These are phyloP conservation scores for Fabrea salina DNA, from an alignment of 169 alveolate genomes.

Conservation along the genomic window DNA sequence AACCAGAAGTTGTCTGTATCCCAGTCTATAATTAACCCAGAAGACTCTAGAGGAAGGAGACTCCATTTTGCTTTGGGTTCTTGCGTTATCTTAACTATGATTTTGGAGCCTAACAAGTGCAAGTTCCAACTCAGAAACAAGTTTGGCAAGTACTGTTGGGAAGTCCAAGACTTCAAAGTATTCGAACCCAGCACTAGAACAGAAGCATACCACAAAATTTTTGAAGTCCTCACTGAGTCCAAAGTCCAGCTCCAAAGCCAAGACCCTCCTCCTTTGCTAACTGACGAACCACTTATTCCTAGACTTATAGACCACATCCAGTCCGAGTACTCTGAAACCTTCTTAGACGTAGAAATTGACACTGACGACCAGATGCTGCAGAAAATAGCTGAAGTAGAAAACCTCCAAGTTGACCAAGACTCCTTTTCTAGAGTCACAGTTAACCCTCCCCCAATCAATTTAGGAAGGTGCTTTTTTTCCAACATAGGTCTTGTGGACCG, in stretches of 20 bases:
- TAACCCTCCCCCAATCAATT: background rate
- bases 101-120: background rate
- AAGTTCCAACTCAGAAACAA: slow-evolving; percentile 10
- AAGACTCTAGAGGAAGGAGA: background rate
- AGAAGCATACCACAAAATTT: background rate
- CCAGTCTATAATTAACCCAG: background rate
- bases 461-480: slow-evolving; percentile 1
- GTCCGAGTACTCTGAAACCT: background rate
- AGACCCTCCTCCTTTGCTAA: background rate
- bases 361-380: background rate
- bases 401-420: background rate
- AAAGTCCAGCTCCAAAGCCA: background rate
- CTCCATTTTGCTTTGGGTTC: slow-evolving; percentile 29
- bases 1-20: background rate
- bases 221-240: background rate
- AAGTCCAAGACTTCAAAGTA: background rate
- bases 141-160: slow-evolving; percentile 28
- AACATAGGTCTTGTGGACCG: background rate
- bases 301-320: background rate
- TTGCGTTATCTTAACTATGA: slow-evolving; percentile 4
- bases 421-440: background rate
- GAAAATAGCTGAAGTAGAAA: background rate
- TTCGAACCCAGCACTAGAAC: background rate
- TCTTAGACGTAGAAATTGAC: background rate
- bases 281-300: slow-evolving; percentile 26